Conservation (phyloP, 257 asterid genomes). For the Solanum chmielewskii region DNA sequence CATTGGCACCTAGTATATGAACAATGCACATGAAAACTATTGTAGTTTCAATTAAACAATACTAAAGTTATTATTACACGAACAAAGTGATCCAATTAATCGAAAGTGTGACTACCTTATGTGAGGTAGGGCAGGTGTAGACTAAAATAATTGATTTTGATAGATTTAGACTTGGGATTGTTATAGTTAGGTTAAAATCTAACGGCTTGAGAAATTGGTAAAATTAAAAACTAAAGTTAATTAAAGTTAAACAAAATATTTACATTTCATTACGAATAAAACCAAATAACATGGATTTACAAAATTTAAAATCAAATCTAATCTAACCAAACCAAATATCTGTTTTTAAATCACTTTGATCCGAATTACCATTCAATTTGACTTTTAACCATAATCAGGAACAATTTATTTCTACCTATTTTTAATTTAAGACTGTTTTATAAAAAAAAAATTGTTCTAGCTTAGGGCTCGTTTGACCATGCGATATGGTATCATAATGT, state of each 20-base stretch:
- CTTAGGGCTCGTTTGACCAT: background rate
- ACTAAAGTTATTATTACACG: background rate
- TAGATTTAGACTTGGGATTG: background rate
- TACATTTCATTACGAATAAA: too few relatives aligned
- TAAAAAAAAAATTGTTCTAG: background rate
- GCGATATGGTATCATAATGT: too few relatives aligned
- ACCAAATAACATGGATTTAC: background rate
- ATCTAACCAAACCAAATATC: background rate
- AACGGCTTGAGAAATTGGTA: background rate
- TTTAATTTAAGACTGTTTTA: background rate
- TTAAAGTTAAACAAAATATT: too few relatives aligned
- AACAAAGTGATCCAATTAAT: too few relatives aligned
- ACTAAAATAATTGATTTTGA: background rate
- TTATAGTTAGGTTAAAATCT: background rate
- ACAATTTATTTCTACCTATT: background rate
- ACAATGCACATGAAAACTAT: background rate
- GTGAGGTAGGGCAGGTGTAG: background rate
- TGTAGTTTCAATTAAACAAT: too few relatives aligned
- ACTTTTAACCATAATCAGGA: background rate
- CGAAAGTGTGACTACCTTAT: background rate
- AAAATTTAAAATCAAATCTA: too few relatives aligned
- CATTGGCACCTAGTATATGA: background rate
- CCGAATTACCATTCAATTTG: background rate
- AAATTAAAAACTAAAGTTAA: background rate
- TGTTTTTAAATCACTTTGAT: too few relatives aligned